Conservation (phyloP, 305 asterid genomes). For the Solanum hybrid region DNA sequence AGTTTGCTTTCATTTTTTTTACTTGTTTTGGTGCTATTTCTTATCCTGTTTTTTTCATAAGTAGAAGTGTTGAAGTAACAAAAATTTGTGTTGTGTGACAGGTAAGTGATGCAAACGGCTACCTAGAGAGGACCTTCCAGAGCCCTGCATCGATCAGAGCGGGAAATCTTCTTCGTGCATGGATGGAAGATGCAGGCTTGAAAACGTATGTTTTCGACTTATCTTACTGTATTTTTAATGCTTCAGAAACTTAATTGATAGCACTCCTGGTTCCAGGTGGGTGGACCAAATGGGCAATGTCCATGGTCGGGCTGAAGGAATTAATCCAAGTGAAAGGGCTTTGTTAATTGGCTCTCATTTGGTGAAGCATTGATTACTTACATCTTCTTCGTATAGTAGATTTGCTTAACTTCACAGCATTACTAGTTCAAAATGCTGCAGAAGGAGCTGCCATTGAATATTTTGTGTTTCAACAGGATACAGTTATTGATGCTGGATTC, state of each 20-base stretch:
- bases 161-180: slow-evolving; percentile 51
- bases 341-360: slow-evolving; percentile 93
- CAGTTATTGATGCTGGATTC: slow-evolving; percentile 89
- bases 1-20: neutral
- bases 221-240: neutral
- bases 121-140: slow-evolving; percentile 91
- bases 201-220: slow-evolving; percentile 43
- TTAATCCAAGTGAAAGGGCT: slow-evolving; percentile 70
- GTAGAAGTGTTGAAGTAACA: neutral
- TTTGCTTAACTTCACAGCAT: neutral
- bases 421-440: neutral
- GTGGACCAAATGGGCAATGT: slow-evolving; percentile 95
- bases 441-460: neutral
- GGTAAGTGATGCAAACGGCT: slow-evolving; percentile 85
- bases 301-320: slow-evolving; percentile 83
- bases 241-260: slow-evolving; percentile 5
- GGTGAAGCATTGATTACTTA: slow-evolving; percentile 36
- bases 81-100: slow-evolving; percentile 14
- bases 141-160: slow-evolving; percentile 82
- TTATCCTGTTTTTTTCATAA: neutral
- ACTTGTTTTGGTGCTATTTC: neutral
- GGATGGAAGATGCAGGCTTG: slow-evolving; percentile 99
- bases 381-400: neutral
- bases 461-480: slow-evolving; percentile 50
- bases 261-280: slow-evolving; percentile 50